Evolutionary conservation across 768 basidiomycete species (phyloP).

Genomic region (Tricholoma sp.): DNA sequence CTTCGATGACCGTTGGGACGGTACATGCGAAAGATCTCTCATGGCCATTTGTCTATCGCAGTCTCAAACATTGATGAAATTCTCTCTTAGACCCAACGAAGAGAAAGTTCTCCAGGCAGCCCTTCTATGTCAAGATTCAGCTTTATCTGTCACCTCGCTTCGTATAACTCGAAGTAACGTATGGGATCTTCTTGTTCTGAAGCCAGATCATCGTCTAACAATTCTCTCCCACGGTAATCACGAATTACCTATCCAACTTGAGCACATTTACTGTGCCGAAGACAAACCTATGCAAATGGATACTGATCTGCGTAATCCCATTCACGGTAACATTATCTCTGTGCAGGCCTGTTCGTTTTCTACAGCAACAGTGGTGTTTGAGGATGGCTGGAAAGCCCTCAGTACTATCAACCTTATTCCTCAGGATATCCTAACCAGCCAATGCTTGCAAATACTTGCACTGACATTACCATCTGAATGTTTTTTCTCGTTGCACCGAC

Average conservation of each 20-base stretch:
- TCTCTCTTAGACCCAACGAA: slow-evolving; percentile 39
- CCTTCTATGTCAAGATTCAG: slow-evolving; percentile 32
- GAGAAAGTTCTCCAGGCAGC: slow-evolving; percentile 37
- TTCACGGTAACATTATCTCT: slow-evolving; percentile 32
- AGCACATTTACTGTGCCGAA: slow-evolving; percentile 11
- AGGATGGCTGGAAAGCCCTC: slow-evolving; percentile 42
- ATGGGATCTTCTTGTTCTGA: slow-evolving; percentile 66
- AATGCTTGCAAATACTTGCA: slow-evolving; percentile 60
- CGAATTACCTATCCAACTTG: slow-evolving; percentile 35
- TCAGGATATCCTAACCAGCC: slow-evolving; percentile 47
- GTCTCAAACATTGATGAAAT: slow-evolving; percentile 39
- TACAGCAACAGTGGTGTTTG: slow-evolving; percentile 47
- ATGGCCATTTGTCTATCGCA: slow-evolving; percentile 53
- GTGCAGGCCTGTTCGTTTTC: slow-evolving; percentile 47
- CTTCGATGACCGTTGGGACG: slow-evolving; percentile 65
- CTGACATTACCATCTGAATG: slow-evolving; percentile 51
- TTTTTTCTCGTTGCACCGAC: slow-evolving; percentile 50
- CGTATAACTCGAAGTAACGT: slow-evolving; percentile 58
- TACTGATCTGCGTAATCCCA: slow-evolving; percentile 11
- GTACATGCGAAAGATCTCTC: slow-evolving; percentile 43
- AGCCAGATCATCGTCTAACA: slow-evolving; percentile 45
- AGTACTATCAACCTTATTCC: slow-evolving; percentile 53
- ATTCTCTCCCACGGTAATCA: slow-evolving; percentile 58
- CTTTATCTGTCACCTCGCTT: slow-evolving; percentile 52
- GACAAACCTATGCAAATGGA: slow-evolving; percentile 19